Conservation (phyloP, 257 asterid species). For the Penstemon davidsonii region DNA sequence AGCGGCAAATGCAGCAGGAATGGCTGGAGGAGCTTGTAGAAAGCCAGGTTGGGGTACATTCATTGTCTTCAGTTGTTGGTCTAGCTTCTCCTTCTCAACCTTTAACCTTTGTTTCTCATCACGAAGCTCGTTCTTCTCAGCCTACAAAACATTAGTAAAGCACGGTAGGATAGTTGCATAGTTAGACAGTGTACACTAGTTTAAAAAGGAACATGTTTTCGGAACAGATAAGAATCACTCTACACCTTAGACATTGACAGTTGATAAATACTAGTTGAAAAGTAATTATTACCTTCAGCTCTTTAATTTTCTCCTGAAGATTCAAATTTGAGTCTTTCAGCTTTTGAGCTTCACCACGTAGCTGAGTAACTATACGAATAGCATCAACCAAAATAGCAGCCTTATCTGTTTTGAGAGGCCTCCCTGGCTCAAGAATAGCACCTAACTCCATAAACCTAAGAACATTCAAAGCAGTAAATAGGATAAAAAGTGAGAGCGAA, state of each 20-base stretch:
- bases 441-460: constrained; percentile 77
- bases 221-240: neutral
- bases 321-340: constrained; percentile 71
- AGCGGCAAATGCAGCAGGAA: constrained; percentile 70
- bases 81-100: constrained; percentile 89
- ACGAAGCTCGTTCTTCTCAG: constrained; percentile 87
- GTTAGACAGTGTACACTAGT: neutral
- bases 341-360: constrained; percentile 77
- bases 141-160: constrained; percentile 38
- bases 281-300: constrained; percentile 64
- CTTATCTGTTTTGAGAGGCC: constrained; percentile 89
- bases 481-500: constrained; percentile 23
- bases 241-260: neutral
- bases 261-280: neutral
- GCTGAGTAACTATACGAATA: constrained; percentile 79
- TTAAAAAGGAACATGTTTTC: neutral
- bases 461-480: constrained; percentile 24
- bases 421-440: constrained; percentile 89
- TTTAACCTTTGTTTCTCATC: constrained; percentile 92
- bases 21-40: constrained; percentile 55
- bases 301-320: constrained; percentile 87
- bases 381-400: constrained; percentile 87
- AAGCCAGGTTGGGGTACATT: constrained; percentile 56
- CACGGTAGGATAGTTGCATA: neutral
- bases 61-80: constrained; percentile 75